Base-by-base conservation (phyloP, 345 rosid species). In the Hirschfeldia incana region DNA sequence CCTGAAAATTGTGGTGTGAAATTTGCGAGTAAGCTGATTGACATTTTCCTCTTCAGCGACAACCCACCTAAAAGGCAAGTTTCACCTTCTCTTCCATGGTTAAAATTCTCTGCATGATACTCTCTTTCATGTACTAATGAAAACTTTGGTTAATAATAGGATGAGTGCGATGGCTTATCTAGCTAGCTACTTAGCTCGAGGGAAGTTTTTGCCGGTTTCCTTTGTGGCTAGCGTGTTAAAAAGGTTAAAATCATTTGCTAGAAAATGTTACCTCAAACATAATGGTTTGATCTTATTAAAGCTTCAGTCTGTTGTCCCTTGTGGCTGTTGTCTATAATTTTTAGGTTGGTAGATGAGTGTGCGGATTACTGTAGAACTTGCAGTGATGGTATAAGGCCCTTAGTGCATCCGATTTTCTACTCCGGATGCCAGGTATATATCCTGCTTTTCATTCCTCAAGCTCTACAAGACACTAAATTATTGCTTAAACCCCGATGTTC, bases 81-180 rank as follows among this genome's bases (percentile, higher is more conserved):
- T 74, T 53, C 68, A 60, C 61, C 51, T 77, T 53, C 1, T 60
- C 51, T 57, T 62, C 5, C 4, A 33, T 33, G 6, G 36, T 29
- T 33, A 33, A 1, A 6, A 29, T 29, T 29, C 30, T 46, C 55
- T 72, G 62, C 68, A 32, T 21, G 39, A 11, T 36, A 44, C 62
- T 32, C 33, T 68, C 55, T 69, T 10, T 28, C 33, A 8, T 55
- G 10, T 64, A 28, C 68, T 80, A 12, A 17, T 70, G 32, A 64
- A 27, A 63, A 75, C 34, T 55, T 65, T 26, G 30, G 15, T 12
- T 44, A 44, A 51, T 9, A 53, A 74, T 88, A 92, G 97, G 90
- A 94, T 91, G 97, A 94, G 91, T 88, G 90, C 97, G 8, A 92
- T 85, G 70, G 88, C 97, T 58, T 94, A 92, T 87, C 95, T 94